Conservation (phyloP, 2,329 filamentous ascomycete genomes). For the Alternaria hordeiaustralica region DNA sequence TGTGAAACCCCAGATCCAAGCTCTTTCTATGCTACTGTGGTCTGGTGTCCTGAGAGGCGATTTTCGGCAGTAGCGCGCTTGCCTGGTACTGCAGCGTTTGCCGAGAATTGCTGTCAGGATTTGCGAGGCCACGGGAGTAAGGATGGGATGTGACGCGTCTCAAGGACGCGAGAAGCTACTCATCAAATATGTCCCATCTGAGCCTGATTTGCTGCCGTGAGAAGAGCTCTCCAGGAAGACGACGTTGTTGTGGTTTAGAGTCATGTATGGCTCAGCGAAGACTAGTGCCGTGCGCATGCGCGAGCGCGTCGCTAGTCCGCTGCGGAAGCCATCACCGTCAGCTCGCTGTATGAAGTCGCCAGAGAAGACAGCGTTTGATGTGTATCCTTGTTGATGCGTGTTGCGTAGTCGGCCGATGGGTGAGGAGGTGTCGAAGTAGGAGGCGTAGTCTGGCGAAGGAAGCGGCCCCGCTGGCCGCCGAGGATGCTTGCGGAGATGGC, state of each 20-base stretch:
- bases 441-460: background rate
- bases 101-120: background rate
- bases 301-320: background rate
- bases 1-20: background rate
- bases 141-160: background rate
- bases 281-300: background rate
- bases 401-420: background rate
- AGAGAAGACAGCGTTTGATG: fast-evolving
- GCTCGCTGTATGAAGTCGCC: background rate
- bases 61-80: background rate
- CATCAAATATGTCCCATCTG: background rate
- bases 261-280: background rate
- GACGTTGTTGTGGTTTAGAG: background rate
- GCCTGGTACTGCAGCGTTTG: background rate
- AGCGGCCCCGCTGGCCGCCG: background rate
- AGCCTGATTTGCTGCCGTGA: background rate
- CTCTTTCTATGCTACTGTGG: background rate
- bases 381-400: background rate
- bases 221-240: fast-evolving
- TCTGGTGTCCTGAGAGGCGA: background rate
- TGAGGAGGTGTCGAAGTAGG: background rate
- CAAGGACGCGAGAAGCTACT: background rate
- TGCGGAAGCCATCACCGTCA: background rate
- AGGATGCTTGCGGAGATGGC: background rate
- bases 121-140: background rate